Base-by-base conservation (phyloP, 2,329 filamentous ascomycete genomes). In the Epichloe glyceriae region DNA sequence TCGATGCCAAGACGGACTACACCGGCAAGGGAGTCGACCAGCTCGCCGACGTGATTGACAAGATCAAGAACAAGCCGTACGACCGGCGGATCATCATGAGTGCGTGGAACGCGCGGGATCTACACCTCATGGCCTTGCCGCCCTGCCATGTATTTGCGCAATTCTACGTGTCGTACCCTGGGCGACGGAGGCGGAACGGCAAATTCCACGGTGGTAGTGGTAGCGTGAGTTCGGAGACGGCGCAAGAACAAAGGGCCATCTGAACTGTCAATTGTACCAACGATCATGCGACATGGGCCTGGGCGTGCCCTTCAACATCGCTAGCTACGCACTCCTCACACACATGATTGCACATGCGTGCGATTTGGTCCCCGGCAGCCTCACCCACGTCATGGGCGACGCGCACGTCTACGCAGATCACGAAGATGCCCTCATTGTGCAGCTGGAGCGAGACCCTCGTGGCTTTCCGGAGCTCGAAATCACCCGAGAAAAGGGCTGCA, bases 121-220 rank as follows among this genome's bases (percentile, higher is more conserved):
- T 96, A 57, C 76, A 76, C 57, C 84, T 85, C 65, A 96, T 96
- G 91, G 91, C 88, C 1, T 73, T 96, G 33, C 90, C 91, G 55
- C 91, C 91, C 1, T 96, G 90, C 64, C 91, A 96, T 70, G 95
- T 96, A 88, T 95, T 96, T 72, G 90, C 90, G 5, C 91, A 96
- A 64, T 96, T 96, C 62, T 95, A 94, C 64, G 88, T 95, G 17
- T 86, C 83, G 0, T 94, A 82, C 64, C 86, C 85, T 59, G 65
- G 14, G 51, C 60, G 15, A 57, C 50, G 44, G 39, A 37, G 42
- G 22, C 50, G 48, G 3, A 50, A 54, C 14, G 47, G 46, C 40
- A 45, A 19, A 14, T 15, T 43, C 6, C 14, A 38, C 15, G 8
- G 11, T n/a, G 2, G 4, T 38, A 20, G 5, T 26, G 45, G 14